A percentile compares a stretch with the other conserved stretches of the same genome.
Conservation (phyloP, 2,329 filamentous ascomycete species). For the Nemania sp. region DNA sequence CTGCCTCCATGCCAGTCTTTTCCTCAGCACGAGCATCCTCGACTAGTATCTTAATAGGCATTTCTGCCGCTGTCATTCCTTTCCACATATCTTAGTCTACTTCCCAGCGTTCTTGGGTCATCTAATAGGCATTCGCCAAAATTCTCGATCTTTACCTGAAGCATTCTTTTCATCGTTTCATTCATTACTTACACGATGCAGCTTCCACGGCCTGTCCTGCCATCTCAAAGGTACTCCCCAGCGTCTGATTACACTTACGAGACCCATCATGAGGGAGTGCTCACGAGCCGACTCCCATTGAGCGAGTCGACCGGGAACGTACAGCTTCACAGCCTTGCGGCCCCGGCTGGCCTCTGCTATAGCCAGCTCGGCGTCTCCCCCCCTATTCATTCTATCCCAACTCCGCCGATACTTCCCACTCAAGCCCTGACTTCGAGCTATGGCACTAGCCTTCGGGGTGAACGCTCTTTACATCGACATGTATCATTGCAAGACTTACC, state of each 20-base stretch:
- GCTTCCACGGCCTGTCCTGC: conserved; percentile 51
- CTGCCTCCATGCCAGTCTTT: conserved; percentile 40
- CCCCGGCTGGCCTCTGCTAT: conserved; percentile 51
- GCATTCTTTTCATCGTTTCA: conserved; percentile 39
- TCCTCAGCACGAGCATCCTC: conserved; percentile 31
- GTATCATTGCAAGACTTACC: conserved; percentile 41
- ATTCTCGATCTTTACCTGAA: conserved; percentile 41
- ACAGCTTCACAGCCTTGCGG: conserved; percentile 47
- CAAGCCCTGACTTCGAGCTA: conserved; percentile 58
- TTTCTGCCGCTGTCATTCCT: conserved; percentile 45
- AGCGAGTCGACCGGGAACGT: conserved; percentile 58
- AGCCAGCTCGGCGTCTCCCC: conserved; percentile 49
- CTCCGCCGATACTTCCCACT: conserved; percentile 53
- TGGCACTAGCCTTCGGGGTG: conserved; percentile 41
- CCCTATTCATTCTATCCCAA: conserved; percentile 47
- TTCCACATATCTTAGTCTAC: conserved; percentile 43
- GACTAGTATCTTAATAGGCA: conserved; percentile 37
- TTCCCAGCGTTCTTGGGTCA: conserved; percentile 42
- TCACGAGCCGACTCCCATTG: conserved; percentile 50
- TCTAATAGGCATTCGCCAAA: conserved; percentile 40
- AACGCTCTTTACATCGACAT: conserved; percentile 42
- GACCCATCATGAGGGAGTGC: conserved; percentile 47
- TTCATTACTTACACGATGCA: conserved; percentile 44
- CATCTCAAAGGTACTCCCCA: conserved; percentile 56
- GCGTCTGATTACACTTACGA: conserved; percentile 52